Percentiles rank a stretch among this genome's conserved stretches.
Evolutionary conservation across 2,329 filamentous ascomycete species (phyloP).

Genomic region (Talaromyces sp.): DNA sequence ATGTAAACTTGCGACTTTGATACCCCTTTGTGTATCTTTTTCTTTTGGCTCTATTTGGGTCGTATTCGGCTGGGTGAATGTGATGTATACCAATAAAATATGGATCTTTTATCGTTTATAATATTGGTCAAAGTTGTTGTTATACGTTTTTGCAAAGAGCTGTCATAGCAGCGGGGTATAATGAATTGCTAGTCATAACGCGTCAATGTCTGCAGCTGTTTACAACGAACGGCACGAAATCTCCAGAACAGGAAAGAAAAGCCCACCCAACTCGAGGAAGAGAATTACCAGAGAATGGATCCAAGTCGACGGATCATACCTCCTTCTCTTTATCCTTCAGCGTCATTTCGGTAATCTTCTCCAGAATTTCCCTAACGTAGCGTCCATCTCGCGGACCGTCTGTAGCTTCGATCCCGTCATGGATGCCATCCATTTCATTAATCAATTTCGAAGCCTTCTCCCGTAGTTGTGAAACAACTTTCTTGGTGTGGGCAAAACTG

Average conservation of each 20-base stretch:
- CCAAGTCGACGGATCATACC: neutral
- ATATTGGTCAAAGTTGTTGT: neutral
- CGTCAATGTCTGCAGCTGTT: neutral
- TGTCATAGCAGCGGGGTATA: constrained; percentile 14
- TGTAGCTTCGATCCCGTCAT: constrained; percentile 14
- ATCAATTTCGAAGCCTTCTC: constrained; percentile 61
- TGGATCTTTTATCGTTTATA: neutral
- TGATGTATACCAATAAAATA: neutral
- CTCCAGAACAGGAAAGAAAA: neutral
- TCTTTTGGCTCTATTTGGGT: neutral
- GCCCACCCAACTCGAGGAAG: neutral
- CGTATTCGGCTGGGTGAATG: neutral
- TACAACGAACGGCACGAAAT: neutral
- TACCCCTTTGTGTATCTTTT: neutral
- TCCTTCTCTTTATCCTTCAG: constrained; percentile 26
- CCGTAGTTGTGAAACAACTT: constrained; percentile 62
- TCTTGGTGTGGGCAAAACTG: constrained; percentile 79
- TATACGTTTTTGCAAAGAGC: neutral
- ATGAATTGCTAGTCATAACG: neutral
- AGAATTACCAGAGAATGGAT: neutral
- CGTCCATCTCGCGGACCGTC: constrained; percentile 38
- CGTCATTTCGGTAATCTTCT: constrained; percentile 56
- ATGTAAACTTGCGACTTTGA: constrained; percentile 54
- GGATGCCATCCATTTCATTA: constrained; percentile 57
- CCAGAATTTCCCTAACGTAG: constrained; percentile 64